Evolutionary conservation across 1,284 basidiomycete genomes (phyloP).

Genomic region (Boletus sp.): DNA sequence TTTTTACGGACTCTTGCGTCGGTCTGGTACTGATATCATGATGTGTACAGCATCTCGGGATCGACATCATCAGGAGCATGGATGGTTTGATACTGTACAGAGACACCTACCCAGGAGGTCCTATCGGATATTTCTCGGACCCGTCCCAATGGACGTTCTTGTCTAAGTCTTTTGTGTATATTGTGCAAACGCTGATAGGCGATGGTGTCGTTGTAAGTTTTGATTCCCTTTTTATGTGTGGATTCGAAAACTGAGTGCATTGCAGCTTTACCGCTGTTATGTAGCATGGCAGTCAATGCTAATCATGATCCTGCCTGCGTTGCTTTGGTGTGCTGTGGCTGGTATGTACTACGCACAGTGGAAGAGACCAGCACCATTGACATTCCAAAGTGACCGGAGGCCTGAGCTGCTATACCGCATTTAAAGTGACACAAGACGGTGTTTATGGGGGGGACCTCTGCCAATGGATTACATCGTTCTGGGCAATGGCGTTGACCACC

Average conservation of each 20-base stretch:
- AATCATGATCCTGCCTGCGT: not conserved
- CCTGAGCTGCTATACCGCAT: not conserved
- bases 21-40: not conserved
- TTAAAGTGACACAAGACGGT: not conserved
- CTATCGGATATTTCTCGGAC: conserved; percentile 27
- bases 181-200: conserved; percentile 15
- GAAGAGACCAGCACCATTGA: not conserved
- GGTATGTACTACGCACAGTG: not conserved
- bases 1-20: not conserved
- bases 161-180: conserved; percentile 31
- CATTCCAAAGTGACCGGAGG: not conserved
- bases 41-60: conserved; percentile 13
- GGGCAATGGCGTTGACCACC: not conserved
- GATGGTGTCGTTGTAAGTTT: conserved; percentile 34
- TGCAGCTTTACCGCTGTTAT: conserved; percentile 10
- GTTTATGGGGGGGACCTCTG: not conserved
- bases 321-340: conserved; percentile 1
- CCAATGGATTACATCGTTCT: conserved; percentile 5
- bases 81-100: conserved; percentile 8
- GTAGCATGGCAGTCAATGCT: conserved; percentile 2
- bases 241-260: not conserved
- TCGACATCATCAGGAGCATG: conserved; percentile 14
- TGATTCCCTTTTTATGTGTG: not conserved
- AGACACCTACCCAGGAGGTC: conserved; percentile 13
- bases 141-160: conserved; percentile 32